Evolutionary conservation across 148 eudicot genomes (phyloP).

Genomic region (Spergularia marina): DNA sequence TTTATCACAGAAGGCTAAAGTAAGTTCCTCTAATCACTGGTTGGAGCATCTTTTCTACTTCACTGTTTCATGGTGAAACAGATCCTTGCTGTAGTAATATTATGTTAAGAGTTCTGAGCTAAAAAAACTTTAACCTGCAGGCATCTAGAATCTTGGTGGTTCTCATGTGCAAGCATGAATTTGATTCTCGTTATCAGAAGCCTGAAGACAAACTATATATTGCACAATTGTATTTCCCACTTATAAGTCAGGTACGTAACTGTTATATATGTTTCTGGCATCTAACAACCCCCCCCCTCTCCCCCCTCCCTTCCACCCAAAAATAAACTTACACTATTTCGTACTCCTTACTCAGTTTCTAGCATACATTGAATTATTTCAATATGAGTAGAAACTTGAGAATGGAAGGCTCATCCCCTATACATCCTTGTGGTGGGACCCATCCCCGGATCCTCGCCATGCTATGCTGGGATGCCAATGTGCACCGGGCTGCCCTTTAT

Average conservation of each 20-base stretch:
- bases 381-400: background rate
- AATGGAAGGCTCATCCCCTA: background rate
- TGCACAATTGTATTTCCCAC: conserved; percentile 93
- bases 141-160: conserved; percentile 95
- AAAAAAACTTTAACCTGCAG: conserved; percentile 31
- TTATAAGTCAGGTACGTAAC: conserved; percentile 77
- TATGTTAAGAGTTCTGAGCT: background rate
- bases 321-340: background rate
- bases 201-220: conserved; percentile 95
- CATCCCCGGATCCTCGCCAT: too few species aligned
- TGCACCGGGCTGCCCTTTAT: too few species aligned
- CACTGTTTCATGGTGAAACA: background rate
- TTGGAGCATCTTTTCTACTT: background rate
- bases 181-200: conserved; percentile 94
- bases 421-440: too few species aligned
- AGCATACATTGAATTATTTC: background rate
- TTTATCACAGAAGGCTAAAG: conserved; percentile 79
- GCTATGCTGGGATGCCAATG: too few species aligned
- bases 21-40: conserved; percentile 32
- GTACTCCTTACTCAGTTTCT: background rate
- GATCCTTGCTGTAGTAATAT: background rate
- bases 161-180: conserved; percentile 97
- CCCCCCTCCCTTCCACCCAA: background rate
- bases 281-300: background rate
- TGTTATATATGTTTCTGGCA: conserved; percentile 5